Percentiles rank a stretch among this genome's conserved stretches.
Conservation (phyloP, 148 eudicot species). For the Vaccinium vitisidaea region DNA sequence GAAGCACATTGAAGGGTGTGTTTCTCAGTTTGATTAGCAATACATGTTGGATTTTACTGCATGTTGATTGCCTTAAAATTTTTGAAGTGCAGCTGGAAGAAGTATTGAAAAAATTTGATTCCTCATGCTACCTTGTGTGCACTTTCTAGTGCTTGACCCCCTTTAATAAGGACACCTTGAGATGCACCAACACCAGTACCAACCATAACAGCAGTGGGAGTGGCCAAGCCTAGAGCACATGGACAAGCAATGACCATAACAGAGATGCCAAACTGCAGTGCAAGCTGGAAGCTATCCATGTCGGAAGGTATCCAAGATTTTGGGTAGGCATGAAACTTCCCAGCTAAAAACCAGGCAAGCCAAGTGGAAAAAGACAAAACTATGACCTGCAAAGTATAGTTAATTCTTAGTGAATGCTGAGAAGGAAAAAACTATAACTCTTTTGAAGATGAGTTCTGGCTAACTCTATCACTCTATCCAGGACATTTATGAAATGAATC, state of each 20-base stretch:
- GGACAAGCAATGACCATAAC: constrained; percentile 99
- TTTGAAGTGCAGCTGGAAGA: not conserved
- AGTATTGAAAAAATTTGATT: not conserved
- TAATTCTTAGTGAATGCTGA: not conserved
- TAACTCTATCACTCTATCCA: not conserved
- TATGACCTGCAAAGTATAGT: constrained; percentile 60
- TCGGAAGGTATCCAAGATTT: constrained; percentile 90
- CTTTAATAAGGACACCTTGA: constrained; percentile 96
- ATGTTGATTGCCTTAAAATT: too few species aligned
- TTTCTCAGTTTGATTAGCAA: not conserved
- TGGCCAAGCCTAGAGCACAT: constrained; percentile 98
- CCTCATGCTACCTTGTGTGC: constrained; percentile 67
- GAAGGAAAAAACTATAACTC: not conserved
- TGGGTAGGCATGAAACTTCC: constrained; percentile 64
- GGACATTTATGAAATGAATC: not conserved
- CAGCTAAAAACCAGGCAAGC: constrained; percentile 84
- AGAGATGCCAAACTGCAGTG: constrained; percentile 92
- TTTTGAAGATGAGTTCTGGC: not conserved
- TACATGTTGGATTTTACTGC: not conserved
- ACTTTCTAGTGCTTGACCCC: constrained; percentile 91
- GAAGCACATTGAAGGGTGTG: not conserved
- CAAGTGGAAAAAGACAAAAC: constrained; percentile 64
- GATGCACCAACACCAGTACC: constrained; percentile 99
- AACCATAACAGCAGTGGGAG: constrained; percentile 99
- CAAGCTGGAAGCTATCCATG: constrained; percentile 94